Evolutionary conservation across 176 grass and related monocot species (phyloP), one percentile per base, ranked within the genome.

Genomic region (Urochloa ruziziensis): DNA sequence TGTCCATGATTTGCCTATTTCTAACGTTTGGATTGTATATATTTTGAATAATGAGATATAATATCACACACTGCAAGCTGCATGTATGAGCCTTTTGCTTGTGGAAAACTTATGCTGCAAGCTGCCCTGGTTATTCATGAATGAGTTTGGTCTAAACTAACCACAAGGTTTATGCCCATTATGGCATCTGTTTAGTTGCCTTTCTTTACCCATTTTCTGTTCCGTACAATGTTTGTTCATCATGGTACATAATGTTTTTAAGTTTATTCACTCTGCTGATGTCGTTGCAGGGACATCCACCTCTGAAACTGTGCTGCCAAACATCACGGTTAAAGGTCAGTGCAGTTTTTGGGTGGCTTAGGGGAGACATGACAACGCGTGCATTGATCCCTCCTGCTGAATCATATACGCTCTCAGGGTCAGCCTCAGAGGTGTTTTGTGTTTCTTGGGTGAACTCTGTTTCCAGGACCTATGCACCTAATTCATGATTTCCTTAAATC

Each of bases 301-400:
- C 46, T 19, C 86, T 29, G 1, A 82, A 46, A 27, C 35, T 32
- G 7, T 36, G 67, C 52, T 83, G 21, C 63, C 61, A 24, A 70
- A 65, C 40, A 18, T 86, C 87, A 32, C 69, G 62, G 33, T 83
- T 70, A 69, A 95, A 83, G 62, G 65, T 95, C 84, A 78, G 52
- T 84, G 92, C 96, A 62, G 59, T 98, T 61, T 93, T 95, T 83
- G 92, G 89, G 79, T 86, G 92, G 79, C 77, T 78, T 32, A 91
- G 61, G 70, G 86, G 88, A 49, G 86, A 83, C 23, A 70, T 74
- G 5, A 66, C 63, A 47, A 61, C 70, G 25, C 82, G 75, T 46
- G 76, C 88, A 74, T 46, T 91, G 77, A 98, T 71, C 76, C 89
- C 93, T 63, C 86, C 89, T 33, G 86, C 89, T 68, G 91, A 94